phyloP scores from a whole-genome alignment of 441 rosid genomes.

The Erysimum cheiri region DNA sequence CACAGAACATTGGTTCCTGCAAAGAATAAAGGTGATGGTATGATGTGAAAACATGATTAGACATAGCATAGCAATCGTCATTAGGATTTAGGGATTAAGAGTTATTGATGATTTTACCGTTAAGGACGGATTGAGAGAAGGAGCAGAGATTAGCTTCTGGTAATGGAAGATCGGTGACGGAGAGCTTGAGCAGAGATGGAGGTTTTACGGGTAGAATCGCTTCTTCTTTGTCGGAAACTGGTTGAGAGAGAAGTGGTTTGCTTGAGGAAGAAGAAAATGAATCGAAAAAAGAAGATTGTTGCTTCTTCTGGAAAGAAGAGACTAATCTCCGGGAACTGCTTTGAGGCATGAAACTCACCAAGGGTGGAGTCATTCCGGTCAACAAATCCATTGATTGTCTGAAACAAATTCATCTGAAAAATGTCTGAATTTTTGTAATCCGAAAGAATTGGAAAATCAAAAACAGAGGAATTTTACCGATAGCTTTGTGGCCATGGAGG shows the following conservation, averaged over 20 bases:
- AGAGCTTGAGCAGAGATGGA: constrained; percentile 43
- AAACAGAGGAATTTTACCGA: constrained; percentile 52
- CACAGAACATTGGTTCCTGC: constrained; percentile 80
- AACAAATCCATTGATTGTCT: constrained; percentile 80
- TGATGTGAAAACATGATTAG: constrained; percentile 15
- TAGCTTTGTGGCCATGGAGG: constrained; percentile 83
- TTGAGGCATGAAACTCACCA: constrained; percentile 52
- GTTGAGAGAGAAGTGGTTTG: constrained; percentile 53
- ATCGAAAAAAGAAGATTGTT: constrained; percentile 41
- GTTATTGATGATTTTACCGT: constrained; percentile 56
- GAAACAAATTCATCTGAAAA: constrained; percentile 30
- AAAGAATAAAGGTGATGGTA: not conserved
- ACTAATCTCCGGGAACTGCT: constrained; percentile 35
- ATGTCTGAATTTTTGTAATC: constrained; percentile 11
- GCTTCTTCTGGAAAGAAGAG: constrained; percentile 49
- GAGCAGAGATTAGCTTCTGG: constrained; percentile 55
- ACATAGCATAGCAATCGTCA: not conserved
- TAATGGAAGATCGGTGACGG: constrained; percentile 45
- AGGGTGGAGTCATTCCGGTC: constrained; percentile 55
- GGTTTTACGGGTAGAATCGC: constrained; percentile 45
- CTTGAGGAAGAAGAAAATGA: constrained; percentile 49
- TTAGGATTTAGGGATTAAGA: not conserved
- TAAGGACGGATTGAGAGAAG: constrained; percentile 68
- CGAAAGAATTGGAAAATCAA: not conserved
- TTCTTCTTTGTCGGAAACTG: constrained; percentile 49